Evolutionary conservation across 257 asterid genomes (phyloP), one percentile per base, ranked within the genome.

Genomic region (Solanum okadae): DNA sequence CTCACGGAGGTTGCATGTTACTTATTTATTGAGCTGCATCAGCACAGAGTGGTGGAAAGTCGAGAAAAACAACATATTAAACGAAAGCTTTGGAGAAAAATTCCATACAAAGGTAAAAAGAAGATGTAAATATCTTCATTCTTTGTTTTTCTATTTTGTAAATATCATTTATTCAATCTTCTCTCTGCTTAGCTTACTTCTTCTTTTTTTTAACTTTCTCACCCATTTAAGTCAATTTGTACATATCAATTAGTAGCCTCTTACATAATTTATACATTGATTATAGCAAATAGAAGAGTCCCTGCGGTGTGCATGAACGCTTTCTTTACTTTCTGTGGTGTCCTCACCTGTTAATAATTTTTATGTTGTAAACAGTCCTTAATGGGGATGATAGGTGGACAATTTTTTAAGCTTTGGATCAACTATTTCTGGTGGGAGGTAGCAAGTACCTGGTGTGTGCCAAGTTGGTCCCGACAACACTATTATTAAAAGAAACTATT

Each of bases 31-130:
- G 88, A 91, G 95, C 92, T 95, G 92, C 93, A 93, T 88, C 90
- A 29, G 81, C 90, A 52, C 10, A 89, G 88, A 91, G 89, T 86
- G 87, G 87, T 92, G 88, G 83, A 59, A 56, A 73, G 84, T 84
- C 83, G 86, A 88, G 91, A 90, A 77, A 81, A 91, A 86, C 85
- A 90, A 38, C 67, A 85, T 83, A 75, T 89, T 90, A 79, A 35
- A 89, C 29, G 91, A 95, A 93, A 96, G 95, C 94, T 89, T 90
- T 42, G 93, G 91, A 92, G 89, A 94, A 93, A 93, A 92, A 90
- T 91, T 93, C 89, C 90, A 90, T 94, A 77, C 90, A 91, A 90
- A 95, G 96, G 95, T 92, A 88, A 91, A 90, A 92, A 91, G 90
- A 88, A 90, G 70, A 37, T 94, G 98, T 95, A 93, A 89, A 95